phyloP scores from a whole-genome alignment of 306 rosid species.

The Arachis hypogaea region DNA sequence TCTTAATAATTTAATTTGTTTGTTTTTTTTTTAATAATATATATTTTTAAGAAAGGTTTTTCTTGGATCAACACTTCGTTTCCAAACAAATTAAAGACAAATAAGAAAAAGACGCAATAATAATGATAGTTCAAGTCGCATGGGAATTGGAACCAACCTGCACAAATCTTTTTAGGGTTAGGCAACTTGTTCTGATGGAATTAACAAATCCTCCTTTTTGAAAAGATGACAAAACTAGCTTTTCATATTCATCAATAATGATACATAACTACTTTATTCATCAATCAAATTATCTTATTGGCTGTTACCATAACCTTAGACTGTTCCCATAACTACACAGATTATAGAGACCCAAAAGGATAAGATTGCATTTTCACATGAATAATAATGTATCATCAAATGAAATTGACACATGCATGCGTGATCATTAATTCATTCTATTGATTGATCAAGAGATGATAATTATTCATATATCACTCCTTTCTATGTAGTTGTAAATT shows the following conservation, averaged over 20 bases:
- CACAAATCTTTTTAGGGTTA: background rate
- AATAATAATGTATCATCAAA: background rate
- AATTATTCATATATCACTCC: no score
- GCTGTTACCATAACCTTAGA: no score
- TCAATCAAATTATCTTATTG: background rate
- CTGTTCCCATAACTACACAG: background rate
- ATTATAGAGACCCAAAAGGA: background rate
- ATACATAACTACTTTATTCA: background rate
- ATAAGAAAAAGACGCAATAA: background rate
- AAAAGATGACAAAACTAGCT: background rate
- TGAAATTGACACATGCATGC: background rate
- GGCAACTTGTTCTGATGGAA: background rate
- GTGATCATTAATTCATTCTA: no score
- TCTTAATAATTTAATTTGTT: no score
- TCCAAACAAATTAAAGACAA: no score
- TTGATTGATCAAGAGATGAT: no score
- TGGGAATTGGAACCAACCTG: background rate
- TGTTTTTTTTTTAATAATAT: no score
- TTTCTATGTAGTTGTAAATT: background rate
- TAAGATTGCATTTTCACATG: background rate
- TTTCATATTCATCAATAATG: background rate
- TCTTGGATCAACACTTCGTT: no score
- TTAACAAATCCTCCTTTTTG: background rate
- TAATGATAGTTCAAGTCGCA: no score
- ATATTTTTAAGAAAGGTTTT: no score